Conservation (phyloP, 495 filamentous ascomycete species). For the Neurospora tetraspora region DNA sequence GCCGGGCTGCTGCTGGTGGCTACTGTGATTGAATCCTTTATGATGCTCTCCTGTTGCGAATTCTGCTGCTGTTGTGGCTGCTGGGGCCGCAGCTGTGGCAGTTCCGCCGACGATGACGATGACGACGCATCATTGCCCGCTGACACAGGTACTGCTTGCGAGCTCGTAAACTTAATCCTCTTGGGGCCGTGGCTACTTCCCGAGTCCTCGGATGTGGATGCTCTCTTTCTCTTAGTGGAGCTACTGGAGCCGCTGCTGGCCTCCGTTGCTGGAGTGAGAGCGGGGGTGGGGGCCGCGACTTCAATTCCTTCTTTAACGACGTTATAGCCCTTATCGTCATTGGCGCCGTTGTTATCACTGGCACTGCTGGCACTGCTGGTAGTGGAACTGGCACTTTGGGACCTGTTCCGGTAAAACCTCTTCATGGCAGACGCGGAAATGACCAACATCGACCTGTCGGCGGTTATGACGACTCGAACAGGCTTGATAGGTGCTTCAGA, state of each 20-base stretch:
- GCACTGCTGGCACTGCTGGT: background rate
- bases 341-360: background rate
- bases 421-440: background rate
- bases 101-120: background rate
- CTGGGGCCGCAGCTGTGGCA: background rate
- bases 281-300: background rate
- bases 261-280: background rate
- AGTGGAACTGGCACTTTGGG: background rate
- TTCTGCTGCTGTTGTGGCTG: background rate
- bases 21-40: background rate
- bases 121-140: background rate
- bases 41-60: background rate
- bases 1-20: background rate
- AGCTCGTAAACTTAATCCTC: background rate
- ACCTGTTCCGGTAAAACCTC: background rate
- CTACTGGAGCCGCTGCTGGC: too few species aligned
- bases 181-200: background rate
- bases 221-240: background rate
- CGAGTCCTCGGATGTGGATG: background rate
- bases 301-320: background rate
- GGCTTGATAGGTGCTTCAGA: background rate
- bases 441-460: background rate
- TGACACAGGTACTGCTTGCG: background rate
- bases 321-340: background rate
- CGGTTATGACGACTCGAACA: background rate